phyloP scores from a whole-genome alignment of 2,329 filamentous ascomycete species.

The Bipolaris cookei region DNA sequence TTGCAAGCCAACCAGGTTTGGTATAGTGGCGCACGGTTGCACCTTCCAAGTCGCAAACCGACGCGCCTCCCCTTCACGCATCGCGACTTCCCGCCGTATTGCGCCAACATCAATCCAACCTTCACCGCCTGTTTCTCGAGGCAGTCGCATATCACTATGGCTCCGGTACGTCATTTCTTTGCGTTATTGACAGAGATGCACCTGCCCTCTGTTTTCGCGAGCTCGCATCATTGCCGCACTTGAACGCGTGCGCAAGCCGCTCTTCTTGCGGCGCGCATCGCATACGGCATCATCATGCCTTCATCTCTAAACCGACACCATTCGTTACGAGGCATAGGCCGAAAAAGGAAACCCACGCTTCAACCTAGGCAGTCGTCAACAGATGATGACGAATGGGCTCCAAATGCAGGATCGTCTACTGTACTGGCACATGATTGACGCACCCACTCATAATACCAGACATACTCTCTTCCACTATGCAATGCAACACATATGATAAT shows the following conservation, averaged over 20 bases:
- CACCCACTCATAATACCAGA: not conserved
- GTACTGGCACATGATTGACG: not conserved
- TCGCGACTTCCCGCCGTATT: conserved; percentile 39
- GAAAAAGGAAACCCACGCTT: not conserved
- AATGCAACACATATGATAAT: not conserved
- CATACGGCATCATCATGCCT: conserved; percentile 4
- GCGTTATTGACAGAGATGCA: conserved; percentile 1
- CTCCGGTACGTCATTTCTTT: conserved; percentile 41
- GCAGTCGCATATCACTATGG: conserved; percentile 33
- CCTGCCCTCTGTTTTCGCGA: conserved; percentile 4
- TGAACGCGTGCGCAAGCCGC: conserved; percentile 15
- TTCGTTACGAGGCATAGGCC: not conserved
- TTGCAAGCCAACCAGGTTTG: conserved; percentile 4
- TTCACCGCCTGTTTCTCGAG: conserved; percentile 28
- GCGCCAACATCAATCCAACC: conserved; percentile 29
- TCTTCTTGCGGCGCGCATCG: conserved; percentile 12
- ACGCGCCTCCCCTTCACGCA: conserved; percentile 45
- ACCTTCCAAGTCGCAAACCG: conserved; percentile 33
- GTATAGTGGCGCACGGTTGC: conserved; percentile 30
- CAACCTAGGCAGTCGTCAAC: not conserved
- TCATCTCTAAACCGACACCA: not conserved
- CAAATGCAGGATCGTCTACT: not conserved
- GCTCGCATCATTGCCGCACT: not conserved
- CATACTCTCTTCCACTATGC: not conserved
- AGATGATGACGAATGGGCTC: not conserved